These are phyloP conservation scores for Clarkia xantiana DNA, from an alignment of 345 rosid species.

Conservation along the genomic window DNA sequence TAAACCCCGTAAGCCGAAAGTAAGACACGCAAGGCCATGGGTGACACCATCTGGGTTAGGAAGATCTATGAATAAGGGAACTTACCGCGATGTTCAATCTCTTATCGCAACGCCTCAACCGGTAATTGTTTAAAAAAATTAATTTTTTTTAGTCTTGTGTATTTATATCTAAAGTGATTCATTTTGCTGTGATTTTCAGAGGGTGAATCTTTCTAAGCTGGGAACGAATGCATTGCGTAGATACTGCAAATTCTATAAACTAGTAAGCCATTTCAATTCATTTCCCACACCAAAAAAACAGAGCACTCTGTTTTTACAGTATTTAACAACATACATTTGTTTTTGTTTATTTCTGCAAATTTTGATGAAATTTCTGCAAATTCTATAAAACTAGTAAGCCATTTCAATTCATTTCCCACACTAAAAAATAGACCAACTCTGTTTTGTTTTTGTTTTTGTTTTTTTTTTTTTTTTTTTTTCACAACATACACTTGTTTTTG, in stretches of 20 bases:
- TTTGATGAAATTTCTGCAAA: slow-evolving; percentile 3
- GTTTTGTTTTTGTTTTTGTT: too few species aligned
- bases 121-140: slow-evolving; percentile 16
- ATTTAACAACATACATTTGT: not conserved
- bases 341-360: not conserved
- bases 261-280: slow-evolving; percentile 29
- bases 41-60: slow-evolving; percentile 17
- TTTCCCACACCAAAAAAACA: too few species aligned
- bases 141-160: too few species aligned
- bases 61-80: slow-evolving; percentile 22
- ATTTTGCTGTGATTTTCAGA: slow-evolving; percentile 9
- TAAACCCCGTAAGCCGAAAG: slow-evolving; percentile 35
- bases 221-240: slow-evolving; percentile 35
- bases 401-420: too few species aligned
- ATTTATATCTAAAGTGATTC: not conserved
- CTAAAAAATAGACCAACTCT: too few species aligned
- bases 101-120: slow-evolving; percentile 27
- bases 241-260: slow-evolving; percentile 47
- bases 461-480: too few species aligned
- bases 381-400: too few species aligned
- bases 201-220: slow-evolving; percentile 36
- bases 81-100: slow-evolving; percentile 48
- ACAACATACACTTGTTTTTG: too few species aligned
- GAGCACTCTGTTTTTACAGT: not conserved
- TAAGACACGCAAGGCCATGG: slow-evolving; percentile 36